A percentile compares a stretch with the other conserved stretches of the same genome.
These are phyloP conservation scores for Zygoascus tannicola DNA, from an alignment of 805 yeast species.

Conservation along the genomic window DNA sequence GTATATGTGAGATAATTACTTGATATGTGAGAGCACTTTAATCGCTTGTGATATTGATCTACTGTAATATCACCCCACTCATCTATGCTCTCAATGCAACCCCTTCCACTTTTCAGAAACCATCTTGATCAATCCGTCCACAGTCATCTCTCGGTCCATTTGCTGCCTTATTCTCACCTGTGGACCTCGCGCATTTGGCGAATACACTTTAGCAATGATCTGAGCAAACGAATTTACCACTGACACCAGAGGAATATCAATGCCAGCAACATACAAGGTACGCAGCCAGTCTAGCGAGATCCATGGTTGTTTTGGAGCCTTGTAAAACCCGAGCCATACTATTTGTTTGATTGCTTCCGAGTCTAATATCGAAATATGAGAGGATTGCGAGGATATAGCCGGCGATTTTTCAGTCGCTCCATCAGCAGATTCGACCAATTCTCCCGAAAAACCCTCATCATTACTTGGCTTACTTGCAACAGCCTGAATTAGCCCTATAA, in stretches of 20 bases:
- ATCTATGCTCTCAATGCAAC: not conserved
- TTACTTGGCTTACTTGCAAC: not conserved
- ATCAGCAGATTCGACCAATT: not conserved
- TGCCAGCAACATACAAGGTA: not conserved
- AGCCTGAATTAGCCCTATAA: not conserved
- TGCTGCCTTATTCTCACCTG: not conserved
- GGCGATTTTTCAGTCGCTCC: not conserved
- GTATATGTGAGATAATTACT: too few relatives aligned
- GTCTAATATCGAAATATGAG: not conserved
- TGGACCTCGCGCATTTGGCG: not conserved
- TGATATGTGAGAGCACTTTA: too few relatives aligned
- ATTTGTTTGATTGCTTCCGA: conserved; percentile 1
- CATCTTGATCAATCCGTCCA: not conserved
- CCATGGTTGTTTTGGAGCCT: conserved; percentile 4
- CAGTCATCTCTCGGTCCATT: conserved; percentile 1
- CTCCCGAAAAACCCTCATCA: too few relatives aligned
- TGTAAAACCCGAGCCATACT: conserved; percentile 4
- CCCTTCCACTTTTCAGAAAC: not conserved
- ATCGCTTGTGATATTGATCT: too few relatives aligned
- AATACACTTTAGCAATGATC: not conserved
- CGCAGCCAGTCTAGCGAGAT: not conserved
- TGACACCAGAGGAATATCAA: not conserved
- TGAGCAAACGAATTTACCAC: not conserved
- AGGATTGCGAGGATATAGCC: not conserved
- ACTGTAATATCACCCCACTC: not conserved